phyloP scores from a whole-genome alignment of 2,329 filamentous ascomycete genomes.

The Teratosphaeria zuluensis region DNA sequence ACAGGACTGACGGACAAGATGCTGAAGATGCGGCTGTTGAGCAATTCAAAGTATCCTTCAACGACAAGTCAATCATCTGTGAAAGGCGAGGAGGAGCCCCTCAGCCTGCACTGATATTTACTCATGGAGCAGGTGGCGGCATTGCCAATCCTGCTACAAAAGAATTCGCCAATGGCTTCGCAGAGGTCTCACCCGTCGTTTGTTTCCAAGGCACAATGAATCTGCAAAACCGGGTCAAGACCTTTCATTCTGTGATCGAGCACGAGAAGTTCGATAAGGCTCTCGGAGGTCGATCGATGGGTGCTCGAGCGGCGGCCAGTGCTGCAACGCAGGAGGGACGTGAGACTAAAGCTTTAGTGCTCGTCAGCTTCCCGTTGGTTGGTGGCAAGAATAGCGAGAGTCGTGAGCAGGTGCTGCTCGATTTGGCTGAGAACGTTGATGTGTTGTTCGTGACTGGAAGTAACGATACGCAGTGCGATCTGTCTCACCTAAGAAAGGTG shows the following conservation, averaged over 20 bases:
- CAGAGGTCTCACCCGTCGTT: constrained; percentile 14
- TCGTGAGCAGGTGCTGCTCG: constrained; percentile 30
- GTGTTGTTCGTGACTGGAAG: constrained; percentile 33
- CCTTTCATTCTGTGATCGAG: constrained; percentile 28
- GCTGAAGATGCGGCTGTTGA: neutral
- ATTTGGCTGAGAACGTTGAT: constrained; percentile 19
- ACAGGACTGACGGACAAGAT: neutral
- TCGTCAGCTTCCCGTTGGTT: constrained; percentile 34
- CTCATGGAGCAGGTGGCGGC: constrained; percentile 37
- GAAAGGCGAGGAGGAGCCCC: constrained; percentile 5
- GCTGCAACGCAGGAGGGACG: constrained; percentile 21
- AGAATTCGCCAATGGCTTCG: constrained; percentile 32
- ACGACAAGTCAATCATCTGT: constrained; percentile 12
- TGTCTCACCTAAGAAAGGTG: constrained; percentile 21
- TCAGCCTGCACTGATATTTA: constrained; percentile 28
- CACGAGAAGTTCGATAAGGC: constrained; percentile 13
- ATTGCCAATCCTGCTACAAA: constrained; percentile 29
- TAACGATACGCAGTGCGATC: constrained; percentile 27
- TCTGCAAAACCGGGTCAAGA: constrained; percentile 27
- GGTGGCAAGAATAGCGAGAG: constrained; percentile 23
- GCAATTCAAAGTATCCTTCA: constrained; percentile 10
- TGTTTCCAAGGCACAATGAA: constrained; percentile 35
- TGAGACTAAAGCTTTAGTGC: constrained; percentile 19
- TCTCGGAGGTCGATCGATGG: constrained; percentile 36
- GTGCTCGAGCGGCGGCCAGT: constrained; percentile 33